Evolutionary conservation across 73 alveolate genomes (phyloP), one percentile per base, ranked within the genome.

Genomic region (Durusdinium trenchii): DNA sequence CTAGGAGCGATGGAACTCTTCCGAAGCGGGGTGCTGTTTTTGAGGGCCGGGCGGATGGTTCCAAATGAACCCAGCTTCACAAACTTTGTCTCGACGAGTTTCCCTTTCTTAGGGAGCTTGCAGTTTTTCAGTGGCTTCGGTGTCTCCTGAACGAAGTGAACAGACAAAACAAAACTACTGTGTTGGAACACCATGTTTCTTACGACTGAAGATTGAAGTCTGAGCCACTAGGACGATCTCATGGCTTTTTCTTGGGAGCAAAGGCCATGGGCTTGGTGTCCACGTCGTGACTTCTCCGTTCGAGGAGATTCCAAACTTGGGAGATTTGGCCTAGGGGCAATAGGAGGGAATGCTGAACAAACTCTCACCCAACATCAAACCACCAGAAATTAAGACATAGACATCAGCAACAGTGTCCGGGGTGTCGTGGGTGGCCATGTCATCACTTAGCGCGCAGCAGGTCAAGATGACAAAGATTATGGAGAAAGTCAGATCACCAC

Each of bases 141-240:
- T 16, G 23, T 23, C 69, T 16, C 69, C 69, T 57, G 69, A 12
- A 57, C 69, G 32, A 57, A 23, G 69, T 12, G 69, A 12, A 16
- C 32, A 57, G 23, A 12, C 12, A 16, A 16, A 16, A 16, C 23
- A 16, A 16, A 57, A 57, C 23, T 57, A n/a, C n/a, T n/a, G n/a
- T n/a, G n/a, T n/a, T n/a, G n/a, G n/a, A n/a, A n/a, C n/a, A n/a
- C n/a, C n/a, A n/a, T n/a, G n/a, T n/a, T 23, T 57, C 69, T 12
- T 23, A 57, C 69, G 23, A 23, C 69, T 57, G 69, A 57, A 57
- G 32, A 57, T 57, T 16, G 12, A 12, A 57, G 32, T 57, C 69
- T 57, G 69, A 57, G 45, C 16, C 82, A 69, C 82, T 46, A 69
- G 46, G 82, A 69, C 82, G 82, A 69, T 69, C 82, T 69, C 82